Conservation (phyloP, 2,329 filamentous ascomycete genomes). For the Pseudocercospora macadamiae region DNA sequence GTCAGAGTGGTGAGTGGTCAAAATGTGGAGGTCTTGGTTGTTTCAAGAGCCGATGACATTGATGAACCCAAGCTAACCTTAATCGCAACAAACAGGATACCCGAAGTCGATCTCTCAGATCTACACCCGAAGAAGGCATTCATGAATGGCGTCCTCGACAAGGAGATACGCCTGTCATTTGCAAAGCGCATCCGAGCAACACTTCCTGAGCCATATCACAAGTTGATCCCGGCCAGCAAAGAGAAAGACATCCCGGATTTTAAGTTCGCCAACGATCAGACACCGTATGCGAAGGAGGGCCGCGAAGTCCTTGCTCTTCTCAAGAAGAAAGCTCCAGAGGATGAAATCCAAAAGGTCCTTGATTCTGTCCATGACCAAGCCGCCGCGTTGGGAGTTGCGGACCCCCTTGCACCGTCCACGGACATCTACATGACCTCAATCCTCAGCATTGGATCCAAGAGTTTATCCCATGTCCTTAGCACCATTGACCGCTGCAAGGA, state of each 20-base stretch:
- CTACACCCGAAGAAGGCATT: conserved; percentile 91
- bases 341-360: conserved; percentile 82
- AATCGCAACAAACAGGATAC: conserved; percentile 56
- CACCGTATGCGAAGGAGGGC: conserved; percentile 83
- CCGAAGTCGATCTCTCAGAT: conserved; percentile 76
- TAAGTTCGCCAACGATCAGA: conserved; percentile 77
- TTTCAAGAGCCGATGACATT: background rate
- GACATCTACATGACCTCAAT: conserved; percentile 94
- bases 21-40: conserved; percentile 3
- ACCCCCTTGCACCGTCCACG: conserved; percentile 82
- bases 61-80: conserved; percentile 15
- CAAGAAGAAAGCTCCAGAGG: conserved; percentile 80
- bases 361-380: conserved; percentile 81
- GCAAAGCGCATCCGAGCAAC: conserved; percentile 95
- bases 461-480: conserved; percentile 90
- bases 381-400: conserved; percentile 65
- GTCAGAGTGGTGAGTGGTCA: conserved; percentile 76
- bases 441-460: conserved; percentile 92
- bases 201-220: conserved; percentile 79
- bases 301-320: conserved; percentile 78
- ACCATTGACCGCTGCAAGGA: conserved; percentile 95
- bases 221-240: conserved; percentile 80
- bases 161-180: conserved; percentile 95
- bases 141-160: conserved; percentile 86
- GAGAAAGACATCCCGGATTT: conserved; percentile 96